Conservation (phyloP, 352 stramenopile species). For the Phytophthora foliorum region DNA sequence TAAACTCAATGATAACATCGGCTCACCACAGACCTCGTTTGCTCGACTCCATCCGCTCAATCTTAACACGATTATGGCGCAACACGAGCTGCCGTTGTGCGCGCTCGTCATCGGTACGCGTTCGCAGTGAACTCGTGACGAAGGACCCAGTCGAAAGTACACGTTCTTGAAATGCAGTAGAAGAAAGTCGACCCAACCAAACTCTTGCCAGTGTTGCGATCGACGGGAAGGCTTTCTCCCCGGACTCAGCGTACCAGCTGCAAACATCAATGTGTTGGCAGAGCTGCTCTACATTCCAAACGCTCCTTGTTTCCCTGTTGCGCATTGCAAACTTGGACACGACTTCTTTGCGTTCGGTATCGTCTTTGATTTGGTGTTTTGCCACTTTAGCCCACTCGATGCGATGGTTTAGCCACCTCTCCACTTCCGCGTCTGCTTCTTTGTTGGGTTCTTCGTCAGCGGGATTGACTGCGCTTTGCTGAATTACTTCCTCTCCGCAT, state of each 20-base stretch:
- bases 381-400: neutral
- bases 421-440: neutral
- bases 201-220: too few species aligned
- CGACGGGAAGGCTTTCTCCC: too few species aligned
- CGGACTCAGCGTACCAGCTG: too few species aligned
- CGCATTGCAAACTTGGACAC: neutral
- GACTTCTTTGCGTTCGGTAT: neutral
- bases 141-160: neutral
- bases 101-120: too few species aligned
- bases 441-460: neutral
- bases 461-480: too few species aligned
- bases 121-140: neutral
- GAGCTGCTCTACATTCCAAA: conserved; percentile 11
- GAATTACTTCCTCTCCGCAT: neutral
- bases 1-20: neutral
- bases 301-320: neutral
- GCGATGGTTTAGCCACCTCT: neutral
- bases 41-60: neutral
- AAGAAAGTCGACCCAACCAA: too few species aligned
- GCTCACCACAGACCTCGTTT: neutral
- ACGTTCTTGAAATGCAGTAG: neutral
- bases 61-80: neutral
- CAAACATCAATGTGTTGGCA: too few species aligned
- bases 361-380: neutral
- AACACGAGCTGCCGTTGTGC: neutral